Evolutionary conservation across 2,329 filamentous ascomycete genomes (phyloP).

Genomic region (Aspergillus thermomutatus): DNA sequence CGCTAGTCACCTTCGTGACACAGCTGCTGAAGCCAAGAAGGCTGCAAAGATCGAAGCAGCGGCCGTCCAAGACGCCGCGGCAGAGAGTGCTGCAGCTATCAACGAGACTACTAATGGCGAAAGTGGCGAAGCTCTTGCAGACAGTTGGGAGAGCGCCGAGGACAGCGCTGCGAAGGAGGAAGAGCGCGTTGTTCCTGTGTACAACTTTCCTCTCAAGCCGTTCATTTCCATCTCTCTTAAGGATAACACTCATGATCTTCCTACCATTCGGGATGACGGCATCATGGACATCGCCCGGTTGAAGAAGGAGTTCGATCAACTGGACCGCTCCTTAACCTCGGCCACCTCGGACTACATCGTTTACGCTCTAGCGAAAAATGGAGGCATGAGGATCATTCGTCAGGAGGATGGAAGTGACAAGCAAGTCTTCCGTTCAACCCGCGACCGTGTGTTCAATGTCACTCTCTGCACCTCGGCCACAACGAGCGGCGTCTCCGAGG

Average conservation of each 20-base stretch:
- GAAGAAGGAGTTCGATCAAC: conserved; percentile 97
- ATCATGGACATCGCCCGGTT: conserved; percentile 90
- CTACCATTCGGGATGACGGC: conserved; percentile 68
- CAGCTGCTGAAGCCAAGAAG: conserved; percentile 42
- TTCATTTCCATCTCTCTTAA: conserved; percentile 84
- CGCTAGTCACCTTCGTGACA: conserved; percentile 34
- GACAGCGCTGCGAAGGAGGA: conserved; percentile 64
- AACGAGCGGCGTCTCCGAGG: conserved; percentile 52
- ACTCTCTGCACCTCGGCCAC: conserved; percentile 69
- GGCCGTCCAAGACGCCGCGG: conserved; percentile 40
- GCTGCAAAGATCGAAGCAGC: conserved; percentile 47
- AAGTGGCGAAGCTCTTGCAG: conserved; percentile 60
- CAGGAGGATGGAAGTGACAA: conserved; percentile 91
- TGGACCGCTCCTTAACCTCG: conserved; percentile 88
- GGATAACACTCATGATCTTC: conserved; percentile 43
- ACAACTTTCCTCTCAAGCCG: conserved; percentile 94
- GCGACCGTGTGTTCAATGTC: conserved; percentile 94
- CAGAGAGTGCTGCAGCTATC: conserved; percentile 33
- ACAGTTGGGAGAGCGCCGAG: conserved; percentile 88
- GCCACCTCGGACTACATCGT: conserved; percentile 89
- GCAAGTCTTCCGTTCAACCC: conserved; percentile 85
- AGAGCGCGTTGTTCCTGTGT: conserved; percentile 69
- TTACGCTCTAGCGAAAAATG: conserved; percentile 90
- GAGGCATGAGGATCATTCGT: conserved; percentile 86
- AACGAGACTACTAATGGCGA: conserved; percentile 56